Evolutionary conservation across 208 protist genomes (phyloP), one percentile per base, ranked within the genome.

Genomic region (Blechomonas ayalai): DNA sequence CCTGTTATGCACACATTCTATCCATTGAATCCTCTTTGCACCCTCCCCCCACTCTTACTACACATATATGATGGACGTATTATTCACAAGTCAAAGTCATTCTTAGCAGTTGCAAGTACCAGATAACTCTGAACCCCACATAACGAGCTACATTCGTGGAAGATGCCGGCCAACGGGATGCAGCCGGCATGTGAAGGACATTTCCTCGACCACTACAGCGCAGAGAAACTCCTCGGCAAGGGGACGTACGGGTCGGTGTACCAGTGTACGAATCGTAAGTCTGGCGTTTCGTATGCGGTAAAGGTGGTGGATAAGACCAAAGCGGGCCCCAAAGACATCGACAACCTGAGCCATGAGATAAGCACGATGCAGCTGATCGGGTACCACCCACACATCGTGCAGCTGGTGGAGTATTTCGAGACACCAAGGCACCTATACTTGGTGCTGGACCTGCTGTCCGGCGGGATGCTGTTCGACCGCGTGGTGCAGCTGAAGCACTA

Each of bases 401-500:
- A 74, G 52, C 70, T 99, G 40, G 97, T 99, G 61, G 87, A 99
- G 57, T 97, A 96, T 19, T 85, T 96, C 23, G 74, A 97, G 42
- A 82, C 71, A 8, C 58, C 57, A 27, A 73, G 67, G 5, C 81
- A 91, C 36, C 57, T 90, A 9, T 84, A 88, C 42, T 94, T 97
- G 59, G 85, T 99, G 9, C 89, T 99, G 37, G 99, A 99, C 71
- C 79, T 99, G 32, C 78, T 99, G 10, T 85, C 95, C 45, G 95
- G 94, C 13, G 96, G 98, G 3, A 99, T 98, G 88, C 75, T 97
- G 58, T 93, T 99, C 32, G 95, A 99, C 62, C 97, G 95, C 62
- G 92, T 90, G 16, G 92, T 98, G 49, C 81, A 97, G 65, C 66
- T 95, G 54, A 67, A 70, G 25, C 73, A 99, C 42, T 99, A 98